A percentile compares a stretch with the other conserved stretches of the same genome.
phyloP scores from a whole-genome alignment of 306 rosid species.

The Quercus mongolica region DNA sequence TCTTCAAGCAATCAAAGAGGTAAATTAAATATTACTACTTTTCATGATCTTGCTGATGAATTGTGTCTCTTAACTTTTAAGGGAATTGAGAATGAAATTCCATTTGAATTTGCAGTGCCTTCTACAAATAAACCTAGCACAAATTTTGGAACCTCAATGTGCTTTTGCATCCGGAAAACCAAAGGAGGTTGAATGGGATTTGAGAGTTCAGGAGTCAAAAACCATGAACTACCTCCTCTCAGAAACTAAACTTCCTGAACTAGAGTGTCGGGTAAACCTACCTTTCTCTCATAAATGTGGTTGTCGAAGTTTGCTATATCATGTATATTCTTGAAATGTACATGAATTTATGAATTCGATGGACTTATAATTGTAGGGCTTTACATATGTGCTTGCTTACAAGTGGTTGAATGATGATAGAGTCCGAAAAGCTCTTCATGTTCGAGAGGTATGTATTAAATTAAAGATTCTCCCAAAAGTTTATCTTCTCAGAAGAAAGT shows the following conservation, averaged over 20 bases:
- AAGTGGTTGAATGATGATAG: conserved; percentile 22
- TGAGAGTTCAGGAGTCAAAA: not conserved
- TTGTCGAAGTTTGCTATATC: not conserved
- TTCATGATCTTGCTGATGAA: not conserved
- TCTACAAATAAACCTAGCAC: conserved; percentile 21
- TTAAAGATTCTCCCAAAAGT: too few relatives aligned
- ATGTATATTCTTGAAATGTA: not conserved
- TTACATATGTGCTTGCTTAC: not conserved
- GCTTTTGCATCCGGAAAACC: conserved; percentile 20
- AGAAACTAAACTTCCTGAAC: conserved; percentile 1
- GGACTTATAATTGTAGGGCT: not conserved
- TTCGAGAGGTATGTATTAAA: conserved; percentile 11
- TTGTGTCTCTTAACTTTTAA: not conserved
- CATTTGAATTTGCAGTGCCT: conserved; percentile 11
- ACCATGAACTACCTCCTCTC: conserved; percentile 11
- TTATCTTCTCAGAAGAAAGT: rapidly evolving
- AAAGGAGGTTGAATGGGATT: conserved; percentile 18
- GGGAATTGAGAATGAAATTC: not conserved
- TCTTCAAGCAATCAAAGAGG: not conserved
- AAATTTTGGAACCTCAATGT: conserved; percentile 27
- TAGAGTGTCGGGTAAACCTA: conserved; percentile 18
- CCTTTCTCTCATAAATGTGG: not conserved
- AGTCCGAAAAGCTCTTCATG: conserved; percentile 19
- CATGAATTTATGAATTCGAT: not conserved
- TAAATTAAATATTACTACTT: not conserved